phyloP scores from a whole-genome alignment of 768 basidiomycete genomes.

The Amanita pseudoporphyria region DNA sequence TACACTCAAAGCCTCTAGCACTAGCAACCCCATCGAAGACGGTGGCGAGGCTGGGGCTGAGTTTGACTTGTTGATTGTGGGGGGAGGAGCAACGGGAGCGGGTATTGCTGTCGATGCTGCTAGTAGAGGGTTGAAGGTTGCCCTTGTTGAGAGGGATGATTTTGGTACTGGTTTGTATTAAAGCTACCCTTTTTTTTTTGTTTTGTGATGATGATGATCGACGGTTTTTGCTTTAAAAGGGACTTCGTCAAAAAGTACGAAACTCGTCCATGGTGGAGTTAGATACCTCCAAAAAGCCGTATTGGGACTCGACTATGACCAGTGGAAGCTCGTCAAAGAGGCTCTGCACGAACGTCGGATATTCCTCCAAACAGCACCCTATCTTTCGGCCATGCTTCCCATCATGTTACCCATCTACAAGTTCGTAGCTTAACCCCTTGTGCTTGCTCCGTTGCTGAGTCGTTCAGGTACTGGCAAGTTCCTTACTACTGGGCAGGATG shows the following conservation, averaged over 20 bases:
- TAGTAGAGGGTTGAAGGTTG: conserved; percentile 84
- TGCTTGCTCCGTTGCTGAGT: conserved; percentile 6
- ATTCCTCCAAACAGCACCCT: conserved; percentile 93
- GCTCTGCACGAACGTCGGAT: conserved; percentile 88
- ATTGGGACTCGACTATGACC: conserved; percentile 91
- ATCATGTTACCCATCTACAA: conserved; percentile 98
- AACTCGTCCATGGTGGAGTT: conserved; percentile 96
- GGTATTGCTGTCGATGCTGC: conserved; percentile 97
- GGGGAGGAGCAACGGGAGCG: conserved; percentile 93
- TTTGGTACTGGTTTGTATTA: conserved; percentile 66
- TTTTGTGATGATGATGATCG: background rate
- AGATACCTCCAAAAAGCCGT: conserved; percentile 97
- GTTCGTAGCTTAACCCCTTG: no score
- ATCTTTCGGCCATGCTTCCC: conserved; percentile 85
- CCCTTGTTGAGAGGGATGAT: conserved; percentile 88
- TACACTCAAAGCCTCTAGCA: conserved; percentile 39
- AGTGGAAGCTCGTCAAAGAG: conserved; percentile 93
- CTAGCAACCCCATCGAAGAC: background rate
- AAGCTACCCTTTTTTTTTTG: background rate
- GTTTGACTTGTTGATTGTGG: conserved; percentile 79
- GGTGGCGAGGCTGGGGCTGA: conserved; percentile 19
- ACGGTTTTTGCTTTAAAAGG: conserved; percentile 47
- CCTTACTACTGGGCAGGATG: conserved; percentile 95
- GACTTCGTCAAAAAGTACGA: conserved; percentile 95
- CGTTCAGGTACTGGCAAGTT: conserved; percentile 83